Conservation (phyloP, 164 flowering plant species). For the Santalum album region DNA sequence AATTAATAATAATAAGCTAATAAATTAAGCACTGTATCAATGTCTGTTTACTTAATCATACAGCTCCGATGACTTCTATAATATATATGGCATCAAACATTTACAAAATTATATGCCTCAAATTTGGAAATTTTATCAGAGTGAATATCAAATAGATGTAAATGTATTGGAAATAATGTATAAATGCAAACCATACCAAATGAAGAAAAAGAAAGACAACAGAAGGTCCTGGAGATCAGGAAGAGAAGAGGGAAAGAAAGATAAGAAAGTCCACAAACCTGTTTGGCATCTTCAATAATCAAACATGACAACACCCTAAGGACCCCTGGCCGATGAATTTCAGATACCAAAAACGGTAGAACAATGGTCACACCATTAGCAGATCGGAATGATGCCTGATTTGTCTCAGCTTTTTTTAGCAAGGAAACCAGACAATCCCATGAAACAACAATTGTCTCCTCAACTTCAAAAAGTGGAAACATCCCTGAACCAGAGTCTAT, state of each 20-base stretch:
- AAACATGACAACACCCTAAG: constrained; percentile 79
- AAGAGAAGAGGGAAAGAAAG: neutral
- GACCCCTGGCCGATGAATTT: constrained; percentile 79
- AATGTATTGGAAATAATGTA: neutral
- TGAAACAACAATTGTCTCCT: constrained; percentile 62
- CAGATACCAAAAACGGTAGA: constrained; percentile 81
- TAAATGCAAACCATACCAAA: neutral
- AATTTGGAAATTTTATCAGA: too few relatives aligned
- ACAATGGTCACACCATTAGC: constrained; percentile 68
- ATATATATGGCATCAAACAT: neutral
- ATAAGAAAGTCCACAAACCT: constrained; percentile 35
- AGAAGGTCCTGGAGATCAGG: too few relatives aligned
- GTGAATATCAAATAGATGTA: neutral
- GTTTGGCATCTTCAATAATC: constrained; percentile 77
- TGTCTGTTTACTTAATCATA: neutral
- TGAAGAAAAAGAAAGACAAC: constrained; percentile 1
- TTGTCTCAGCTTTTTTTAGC: constrained; percentile 82
- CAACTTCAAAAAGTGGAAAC: constrained; percentile 73
- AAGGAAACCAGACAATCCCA: constrained; percentile 93
- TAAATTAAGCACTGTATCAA: neutral
- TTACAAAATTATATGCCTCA: too few relatives aligned
- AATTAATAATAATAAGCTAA: neutral
- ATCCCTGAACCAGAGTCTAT: constrained; percentile 73
- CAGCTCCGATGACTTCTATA: neutral
- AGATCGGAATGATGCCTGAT: constrained; percentile 71